Percentiles rank a stretch among this genome's conserved stretches.
These are phyloP conservation scores for Cunninghamia lanceolata DNA, from an alignment of 75 land plant species.

Conservation along the genomic window DNA sequence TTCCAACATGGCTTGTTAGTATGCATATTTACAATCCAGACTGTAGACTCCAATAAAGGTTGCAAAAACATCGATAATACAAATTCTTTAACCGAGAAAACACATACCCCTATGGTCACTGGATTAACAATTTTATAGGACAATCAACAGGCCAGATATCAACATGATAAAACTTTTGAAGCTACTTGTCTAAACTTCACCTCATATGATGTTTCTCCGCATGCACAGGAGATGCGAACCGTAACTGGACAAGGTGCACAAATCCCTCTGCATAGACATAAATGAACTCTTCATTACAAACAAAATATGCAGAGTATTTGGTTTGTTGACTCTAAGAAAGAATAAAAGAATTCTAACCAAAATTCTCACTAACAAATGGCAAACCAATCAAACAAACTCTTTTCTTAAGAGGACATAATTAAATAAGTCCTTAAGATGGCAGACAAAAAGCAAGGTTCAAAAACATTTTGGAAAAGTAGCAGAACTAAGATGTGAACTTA, in stretches of 20 bases:
- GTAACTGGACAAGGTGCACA: conserved; percentile 98
- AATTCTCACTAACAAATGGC: neutral
- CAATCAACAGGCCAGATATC: neutral
- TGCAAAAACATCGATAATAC: neutral
- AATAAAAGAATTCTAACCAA: neutral
- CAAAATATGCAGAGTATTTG: neutral
- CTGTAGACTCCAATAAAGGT: neutral
- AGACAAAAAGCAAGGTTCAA: neutral
- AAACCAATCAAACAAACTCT: neutral
- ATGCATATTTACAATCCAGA: neutral
- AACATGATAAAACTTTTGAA: neutral
- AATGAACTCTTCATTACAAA: neutral
- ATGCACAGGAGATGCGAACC: conserved; percentile 79
- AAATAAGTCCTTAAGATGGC: neutral
- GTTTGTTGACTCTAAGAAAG: neutral
- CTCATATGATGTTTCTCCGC: conserved; percentile 87
- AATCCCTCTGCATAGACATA: conserved; percentile 57
- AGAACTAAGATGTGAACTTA: neutral
- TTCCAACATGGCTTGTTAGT: neutral
- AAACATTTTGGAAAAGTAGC: neutral
- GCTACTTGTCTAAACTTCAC: conserved; percentile 24
- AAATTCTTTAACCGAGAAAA: neutral
- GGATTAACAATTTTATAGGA: neutral
- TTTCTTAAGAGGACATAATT: neutral
- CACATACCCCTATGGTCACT: neutral